These are phyloP conservation scores for Rhodotorula taiwanensis DNA, from an alignment of 768 basidiomycete genomes.

Conservation along the genomic window DNA sequence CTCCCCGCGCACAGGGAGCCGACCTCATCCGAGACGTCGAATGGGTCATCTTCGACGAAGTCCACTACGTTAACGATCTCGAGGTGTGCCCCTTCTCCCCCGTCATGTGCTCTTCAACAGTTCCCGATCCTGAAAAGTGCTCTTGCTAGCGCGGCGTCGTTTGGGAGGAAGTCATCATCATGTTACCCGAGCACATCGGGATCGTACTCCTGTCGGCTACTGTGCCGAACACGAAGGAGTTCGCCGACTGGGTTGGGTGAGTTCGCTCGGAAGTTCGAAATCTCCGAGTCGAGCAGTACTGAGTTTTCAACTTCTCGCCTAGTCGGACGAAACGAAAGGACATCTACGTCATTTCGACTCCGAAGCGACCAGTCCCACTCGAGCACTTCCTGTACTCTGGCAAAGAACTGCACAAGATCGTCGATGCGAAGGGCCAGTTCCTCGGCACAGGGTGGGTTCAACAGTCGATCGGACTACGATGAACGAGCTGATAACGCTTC, in stretches of 20 bases:
- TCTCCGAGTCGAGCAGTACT: too few relatives aligned
- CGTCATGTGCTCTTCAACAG: background rate
- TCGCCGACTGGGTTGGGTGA: conserved; percentile 99
- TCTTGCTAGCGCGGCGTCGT: conserved; percentile 95
- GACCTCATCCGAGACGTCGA: conserved; percentile 98
- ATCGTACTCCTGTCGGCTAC: conserved; percentile 96
- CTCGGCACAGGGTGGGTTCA: conserved; percentile 59
- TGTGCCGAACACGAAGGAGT: conserved; percentile 95
- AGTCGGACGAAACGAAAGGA: conserved; percentile 99
- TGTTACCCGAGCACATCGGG: conserved; percentile 97
- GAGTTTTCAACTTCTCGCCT: background rate
- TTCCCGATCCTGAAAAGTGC: background rate
- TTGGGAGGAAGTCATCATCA: conserved; percentile 99
- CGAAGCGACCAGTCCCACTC: conserved; percentile 89
- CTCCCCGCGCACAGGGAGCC: conserved; percentile 70
- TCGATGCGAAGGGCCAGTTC: conserved; percentile 72
- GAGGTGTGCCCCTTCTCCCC: conserved; percentile 56
- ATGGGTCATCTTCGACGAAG: conserved; percentile 98
- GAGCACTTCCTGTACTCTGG: conserved; percentile 96
- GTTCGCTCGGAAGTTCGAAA: too few relatives aligned
- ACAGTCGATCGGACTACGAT: too few relatives aligned
- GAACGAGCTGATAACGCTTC: too few relatives aligned
- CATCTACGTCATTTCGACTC: conserved; percentile 96
- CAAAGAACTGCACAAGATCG: conserved; percentile 86
- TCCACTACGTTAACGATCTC: conserved; percentile 98